Percentiles rank a stretch among this genome's conserved stretches.
Evolutionary conservation across 1,284 basidiomycete species (phyloP).

Genomic region (Athelia psychrophila): DNA sequence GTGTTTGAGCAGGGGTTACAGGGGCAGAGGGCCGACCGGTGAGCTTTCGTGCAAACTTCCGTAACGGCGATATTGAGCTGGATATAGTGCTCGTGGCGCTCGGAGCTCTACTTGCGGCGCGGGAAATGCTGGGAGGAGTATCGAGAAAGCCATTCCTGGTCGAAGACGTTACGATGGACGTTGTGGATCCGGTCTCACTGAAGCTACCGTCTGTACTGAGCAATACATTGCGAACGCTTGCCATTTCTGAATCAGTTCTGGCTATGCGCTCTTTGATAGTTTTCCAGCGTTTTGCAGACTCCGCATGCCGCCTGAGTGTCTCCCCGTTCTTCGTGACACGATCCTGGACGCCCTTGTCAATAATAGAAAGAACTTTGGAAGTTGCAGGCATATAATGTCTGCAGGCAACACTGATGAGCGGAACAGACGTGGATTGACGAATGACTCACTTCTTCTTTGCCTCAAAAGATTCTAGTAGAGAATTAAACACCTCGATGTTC

Average conservation of each 20-base stretch:
- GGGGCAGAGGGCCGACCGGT: conserved; percentile 44
- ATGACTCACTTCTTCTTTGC: conserved; percentile 78
- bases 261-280: conserved; percentile 73
- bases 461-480: conserved; percentile 70
- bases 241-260: conserved; percentile 82
- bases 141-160: conserved; percentile 57
- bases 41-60: conserved; percentile 69
- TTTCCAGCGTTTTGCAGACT: conserved; percentile 83
- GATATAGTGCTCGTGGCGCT: conserved; percentile 57
- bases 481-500: conserved; percentile 60
- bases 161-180: conserved; percentile 47
- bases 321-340: conserved; percentile 94
- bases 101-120: conserved; percentile 36
- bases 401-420: conserved; percentile 1
- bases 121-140: conserved; percentile 55
- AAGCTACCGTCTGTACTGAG: conserved; percentile 48
- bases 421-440: conserved; percentile 6
- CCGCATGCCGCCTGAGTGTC: conserved; percentile 82
- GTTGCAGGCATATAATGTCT: conserved; percentile 92
- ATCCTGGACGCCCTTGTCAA: conserved; percentile 89
- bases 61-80: conserved; percentile 72
- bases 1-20: conserved; percentile 47
- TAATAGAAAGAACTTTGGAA: conserved; percentile 88
- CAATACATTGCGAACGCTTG: conserved; percentile 61
- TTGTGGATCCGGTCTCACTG: conserved; percentile 68